phyloP scores from a whole-genome alignment of 768 basidiomycete genomes.

The Ramaria rubella region DNA sequence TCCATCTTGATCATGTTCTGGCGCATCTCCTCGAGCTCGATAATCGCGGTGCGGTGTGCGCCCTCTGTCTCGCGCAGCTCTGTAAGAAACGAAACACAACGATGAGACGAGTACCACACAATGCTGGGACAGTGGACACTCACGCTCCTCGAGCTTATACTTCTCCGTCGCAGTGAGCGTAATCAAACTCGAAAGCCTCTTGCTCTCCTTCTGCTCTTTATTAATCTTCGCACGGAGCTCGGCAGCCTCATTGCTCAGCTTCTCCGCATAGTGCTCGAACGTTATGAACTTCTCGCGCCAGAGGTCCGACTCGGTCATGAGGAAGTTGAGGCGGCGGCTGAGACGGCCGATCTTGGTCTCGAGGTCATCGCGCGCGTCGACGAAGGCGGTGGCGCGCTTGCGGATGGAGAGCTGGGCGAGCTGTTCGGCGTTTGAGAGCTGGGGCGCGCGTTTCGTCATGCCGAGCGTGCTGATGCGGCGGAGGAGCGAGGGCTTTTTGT shows the following conservation, averaged over 20 bases:
- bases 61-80: constrained; percentile 77
- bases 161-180: constrained; percentile 75
- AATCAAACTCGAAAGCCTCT: constrained; percentile 72
- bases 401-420: constrained; percentile 83
- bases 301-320: constrained; percentile 84
- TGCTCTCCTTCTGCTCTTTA: constrained; percentile 85
- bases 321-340: constrained; percentile 78
- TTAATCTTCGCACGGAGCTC: constrained; percentile 84
- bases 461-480: constrained; percentile 80
- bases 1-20: constrained; percentile 85
- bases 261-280: constrained; percentile 91
- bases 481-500: constrained; percentile 83
- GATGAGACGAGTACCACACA: not conserved
- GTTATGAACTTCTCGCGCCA: constrained; percentile 94
- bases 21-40: constrained; percentile 81
- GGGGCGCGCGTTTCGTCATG: constrained; percentile 59
- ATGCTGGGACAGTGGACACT: constrained; percentile 31
- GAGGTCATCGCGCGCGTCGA: constrained; percentile 88
- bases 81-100: constrained; percentile 25
- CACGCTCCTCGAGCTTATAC: constrained; percentile 68
- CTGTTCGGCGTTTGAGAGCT: constrained; percentile 75
- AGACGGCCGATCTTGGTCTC: constrained; percentile 91
- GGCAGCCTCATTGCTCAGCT: constrained; percentile 77
- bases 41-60: constrained; percentile 71
- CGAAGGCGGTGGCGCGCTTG: constrained; percentile 89